Evolutionary conservation across 441 rosid species (phyloP).

Genomic region (Caryocar brasiliense): DNA sequence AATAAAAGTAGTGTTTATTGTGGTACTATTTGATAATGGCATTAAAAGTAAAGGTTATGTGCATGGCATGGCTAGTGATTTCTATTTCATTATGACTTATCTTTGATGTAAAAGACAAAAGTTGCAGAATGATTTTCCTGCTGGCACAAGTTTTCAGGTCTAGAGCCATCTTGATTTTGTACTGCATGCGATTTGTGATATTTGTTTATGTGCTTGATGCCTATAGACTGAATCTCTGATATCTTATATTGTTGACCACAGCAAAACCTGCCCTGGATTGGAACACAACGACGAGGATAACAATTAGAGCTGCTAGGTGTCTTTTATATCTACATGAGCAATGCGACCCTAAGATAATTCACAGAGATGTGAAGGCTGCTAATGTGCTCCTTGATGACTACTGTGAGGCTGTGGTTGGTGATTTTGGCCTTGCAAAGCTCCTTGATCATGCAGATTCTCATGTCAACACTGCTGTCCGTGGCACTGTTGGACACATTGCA

Average conservation of each 20-base stretch:
- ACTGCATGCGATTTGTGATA: too few species aligned
- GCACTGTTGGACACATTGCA: conserved; percentile 88
- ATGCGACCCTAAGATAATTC: conserved; percentile 86
- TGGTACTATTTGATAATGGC: too few species aligned
- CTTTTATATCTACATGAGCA: conserved; percentile 82
- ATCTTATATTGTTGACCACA: conserved; percentile 11
- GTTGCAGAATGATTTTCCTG: too few species aligned
- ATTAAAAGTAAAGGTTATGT: too few species aligned
- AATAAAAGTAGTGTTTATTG: too few species aligned
- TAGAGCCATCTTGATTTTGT: too few species aligned
- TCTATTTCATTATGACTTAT: too few species aligned
- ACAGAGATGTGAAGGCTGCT: conserved; percentile 87
- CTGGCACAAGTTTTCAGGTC: too few species aligned
- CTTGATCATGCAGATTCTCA: conserved; percentile 81
- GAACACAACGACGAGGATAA: conserved; percentile 75
- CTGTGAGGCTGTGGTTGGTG: conserved; percentile 81
- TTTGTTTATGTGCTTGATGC: too few species aligned
- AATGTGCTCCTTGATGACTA: conserved; percentile 70
- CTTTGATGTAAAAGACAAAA: too few species aligned
- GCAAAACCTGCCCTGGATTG: conserved; percentile 77
- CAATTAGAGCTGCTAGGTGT: conserved; percentile 78
- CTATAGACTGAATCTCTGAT: neutral
- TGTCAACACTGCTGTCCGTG: conserved; percentile 85
- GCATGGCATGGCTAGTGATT: too few species aligned
- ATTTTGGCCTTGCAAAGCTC: conserved; percentile 85